Percentiles rank a stretch among this genome's conserved stretches.
Conservation (phyloP, 2,329 filamentous ascomycete species). For the Thelonectria rubi region DNA sequence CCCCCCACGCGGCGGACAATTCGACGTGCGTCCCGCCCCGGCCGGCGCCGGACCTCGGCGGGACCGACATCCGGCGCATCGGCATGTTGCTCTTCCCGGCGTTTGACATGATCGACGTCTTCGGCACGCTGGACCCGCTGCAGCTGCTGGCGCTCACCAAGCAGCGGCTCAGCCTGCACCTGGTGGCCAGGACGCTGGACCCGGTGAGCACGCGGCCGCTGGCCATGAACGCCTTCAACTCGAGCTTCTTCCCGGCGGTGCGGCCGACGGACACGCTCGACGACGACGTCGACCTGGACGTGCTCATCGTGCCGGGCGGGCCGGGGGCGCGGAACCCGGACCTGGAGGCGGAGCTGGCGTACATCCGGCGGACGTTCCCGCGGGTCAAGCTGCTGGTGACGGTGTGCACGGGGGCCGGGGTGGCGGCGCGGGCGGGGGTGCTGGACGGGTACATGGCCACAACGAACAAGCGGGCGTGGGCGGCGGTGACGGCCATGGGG, state of each 20-base stretch:
- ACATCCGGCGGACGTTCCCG: conserved; percentile 51
- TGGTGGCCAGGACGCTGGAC: conserved; percentile 53
- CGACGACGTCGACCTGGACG: conserved; percentile 57
- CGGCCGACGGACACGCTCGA: conserved; percentile 62
- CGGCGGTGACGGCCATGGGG: conserved; percentile 55
- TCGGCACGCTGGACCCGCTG: conserved; percentile 57
- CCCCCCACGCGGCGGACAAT: conserved; percentile 7
- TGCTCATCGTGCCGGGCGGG: conserved; percentile 74
- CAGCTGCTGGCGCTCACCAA: conserved; percentile 49
- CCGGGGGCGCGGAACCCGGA: conserved; percentile 54
- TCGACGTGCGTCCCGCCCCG: conserved; percentile 35
- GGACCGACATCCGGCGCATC: conserved; percentile 44
- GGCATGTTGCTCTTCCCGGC: conserved; percentile 56
- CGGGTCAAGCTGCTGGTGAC: conserved; percentile 66
- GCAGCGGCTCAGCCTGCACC: conserved; percentile 50
- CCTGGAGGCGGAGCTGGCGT: conserved; percentile 51
- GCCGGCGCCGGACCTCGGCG: conserved; percentile 33
- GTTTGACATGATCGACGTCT: conserved; percentile 57
- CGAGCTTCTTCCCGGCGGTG: conserved; percentile 49
- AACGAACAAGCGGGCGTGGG: conserved; percentile 71
- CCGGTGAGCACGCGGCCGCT: conserved; percentile 51
- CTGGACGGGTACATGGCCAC: conserved; percentile 70
- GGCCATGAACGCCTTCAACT: conserved; percentile 46
- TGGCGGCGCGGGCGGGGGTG: conserved; percentile 67
- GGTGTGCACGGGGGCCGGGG: conserved; percentile 71